A percentile compares a stretch with the other conserved stretches of the same genome.
Evolutionary conservation across 2,329 filamentous ascomycete species (phyloP).

Genomic region (Pyrenochaeta sp.): DNA sequence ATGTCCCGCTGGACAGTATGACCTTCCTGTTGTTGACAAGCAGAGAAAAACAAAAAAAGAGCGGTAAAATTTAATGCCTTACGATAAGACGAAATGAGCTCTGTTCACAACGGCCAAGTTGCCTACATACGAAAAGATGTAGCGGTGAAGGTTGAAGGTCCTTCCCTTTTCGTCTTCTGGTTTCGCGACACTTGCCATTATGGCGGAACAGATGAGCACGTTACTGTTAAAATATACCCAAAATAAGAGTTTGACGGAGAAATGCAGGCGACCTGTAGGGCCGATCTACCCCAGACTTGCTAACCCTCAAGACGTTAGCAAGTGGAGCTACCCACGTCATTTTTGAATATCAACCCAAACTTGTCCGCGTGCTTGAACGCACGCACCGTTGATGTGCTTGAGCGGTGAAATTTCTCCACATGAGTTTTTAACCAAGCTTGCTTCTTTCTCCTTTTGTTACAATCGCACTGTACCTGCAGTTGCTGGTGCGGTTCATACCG

Average conservation of each 20-base stretch:
- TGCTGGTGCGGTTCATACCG: too few relatives aligned
- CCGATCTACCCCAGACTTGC: conserved; percentile 26
- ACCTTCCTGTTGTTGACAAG: too few relatives aligned
- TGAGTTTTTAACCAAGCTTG: neutral
- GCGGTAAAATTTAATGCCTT: neutral
- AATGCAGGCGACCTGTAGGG: neutral
- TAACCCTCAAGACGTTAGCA: conserved; percentile 12
- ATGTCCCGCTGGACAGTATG: too few relatives aligned
- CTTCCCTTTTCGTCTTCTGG: too few relatives aligned
- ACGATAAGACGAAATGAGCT: neutral
- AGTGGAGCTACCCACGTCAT: conserved; percentile 21
- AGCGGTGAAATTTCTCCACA: conserved; percentile 4
- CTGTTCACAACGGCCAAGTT: too few relatives aligned
- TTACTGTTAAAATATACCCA: neutral
- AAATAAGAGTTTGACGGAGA: neutral
- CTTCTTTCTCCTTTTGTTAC: neutral
- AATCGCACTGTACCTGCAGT: too few relatives aligned
- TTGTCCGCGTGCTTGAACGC: neutral
- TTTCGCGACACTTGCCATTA: too few relatives aligned
- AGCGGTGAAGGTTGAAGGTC: too few relatives aligned
- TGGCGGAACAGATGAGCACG: too few relatives aligned
- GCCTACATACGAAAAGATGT: too few relatives aligned
- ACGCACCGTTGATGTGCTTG: conserved; percentile 9
- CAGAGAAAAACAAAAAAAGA: neutral
- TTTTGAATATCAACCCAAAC: neutral